Conservation (phyloP, 2,329 filamentous ascomycete species). For the Aspergillus fumigatiaffinis region DNA sequence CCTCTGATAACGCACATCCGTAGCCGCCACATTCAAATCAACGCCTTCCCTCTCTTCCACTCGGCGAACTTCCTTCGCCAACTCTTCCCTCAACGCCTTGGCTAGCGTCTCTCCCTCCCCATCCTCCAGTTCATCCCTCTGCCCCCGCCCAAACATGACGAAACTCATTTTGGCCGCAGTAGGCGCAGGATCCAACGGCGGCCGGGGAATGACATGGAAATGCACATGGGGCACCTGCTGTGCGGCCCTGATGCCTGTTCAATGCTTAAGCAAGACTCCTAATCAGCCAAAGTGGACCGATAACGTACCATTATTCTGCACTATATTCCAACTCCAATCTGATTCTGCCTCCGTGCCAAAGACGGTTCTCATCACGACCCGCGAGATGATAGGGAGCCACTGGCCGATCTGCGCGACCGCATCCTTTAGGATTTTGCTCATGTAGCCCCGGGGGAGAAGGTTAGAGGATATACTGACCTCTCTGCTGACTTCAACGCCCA, state of each 20-base stretch:
- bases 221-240: slow-evolving; percentile 93
- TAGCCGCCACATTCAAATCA: slow-evolving; percentile 26
- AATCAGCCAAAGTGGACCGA: slow-evolving; percentile 1
- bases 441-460: not conserved
- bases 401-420: slow-evolving; percentile 36
- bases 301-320: slow-evolving; percentile 78
- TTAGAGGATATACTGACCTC: slow-evolving; percentile 53
- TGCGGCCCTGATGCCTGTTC: slow-evolving; percentile 68
- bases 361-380: slow-evolving; percentile 69
- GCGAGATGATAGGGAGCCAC: slow-evolving; percentile 53
- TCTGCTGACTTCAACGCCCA: slow-evolving; percentile 59
- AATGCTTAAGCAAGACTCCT: not conserved
- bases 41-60: slow-evolving; percentile 36
- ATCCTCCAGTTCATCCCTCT: slow-evolving; percentile 45
- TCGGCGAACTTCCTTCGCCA: slow-evolving; percentile 34
- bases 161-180: slow-evolving; percentile 28
- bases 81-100: slow-evolving; percentile 32
- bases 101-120: slow-evolving; percentile 41
- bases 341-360: slow-evolving; percentile 32
- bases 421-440: not conserved
- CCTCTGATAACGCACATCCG: slow-evolving; percentile 4
- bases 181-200: slow-evolving; percentile 37
- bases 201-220: slow-evolving; percentile 88
- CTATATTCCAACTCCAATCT: slow-evolving; percentile 82
- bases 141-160: slow-evolving; percentile 46